Evolutionary conservation across 495 filamentous ascomycete genomes (phyloP).

Genomic region (Aspergillus leporis): DNA sequence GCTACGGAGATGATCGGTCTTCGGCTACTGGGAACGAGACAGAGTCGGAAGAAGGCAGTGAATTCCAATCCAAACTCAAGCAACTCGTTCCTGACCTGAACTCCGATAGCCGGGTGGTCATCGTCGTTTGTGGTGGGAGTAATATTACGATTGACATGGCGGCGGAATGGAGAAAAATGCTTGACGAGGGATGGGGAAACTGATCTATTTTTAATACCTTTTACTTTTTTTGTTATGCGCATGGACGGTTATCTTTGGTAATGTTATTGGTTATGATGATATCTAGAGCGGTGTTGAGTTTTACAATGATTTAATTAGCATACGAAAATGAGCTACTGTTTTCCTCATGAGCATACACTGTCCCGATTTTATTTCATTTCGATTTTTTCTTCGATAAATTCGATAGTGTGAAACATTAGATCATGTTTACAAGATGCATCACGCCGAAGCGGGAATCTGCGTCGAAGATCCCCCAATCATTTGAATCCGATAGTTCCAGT

Average conservation of each 20-base stretch:
- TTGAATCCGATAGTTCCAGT: slow-evolving; percentile 80
- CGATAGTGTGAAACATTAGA: background rate
- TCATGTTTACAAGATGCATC: slow-evolving; percentile 8
- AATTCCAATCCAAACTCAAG: slow-evolving; percentile 53
- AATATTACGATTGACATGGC: slow-evolving; percentile 71
- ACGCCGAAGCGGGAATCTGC: slow-evolving; percentile 13
- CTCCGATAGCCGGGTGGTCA: slow-evolving; percentile 68
- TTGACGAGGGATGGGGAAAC: slow-evolving; percentile 41
- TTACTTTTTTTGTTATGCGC: slow-evolving; percentile 12
- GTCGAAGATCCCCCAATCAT: slow-evolving; percentile 41
- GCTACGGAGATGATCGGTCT: slow-evolving; percentile 43
- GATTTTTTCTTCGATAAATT: background rate
- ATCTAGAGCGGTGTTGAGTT: background rate
- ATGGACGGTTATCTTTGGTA: slow-evolving; percentile 15
- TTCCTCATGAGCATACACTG: too few relatives aligned
- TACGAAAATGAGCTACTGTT: background rate
- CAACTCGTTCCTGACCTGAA: slow-evolving; percentile 58
- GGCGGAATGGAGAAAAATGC: slow-evolving; percentile 56
- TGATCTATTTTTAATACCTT: slow-evolving; percentile 10
- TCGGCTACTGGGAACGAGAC: slow-evolving; percentile 37
- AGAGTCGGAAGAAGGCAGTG: slow-evolving; percentile 24
- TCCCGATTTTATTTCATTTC: too few relatives aligned
- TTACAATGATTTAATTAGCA: background rate
- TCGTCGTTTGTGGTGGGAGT: slow-evolving; percentile 84
- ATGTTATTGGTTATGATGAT: slow-evolving; percentile 4